phyloP scores from a whole-genome alignment of 1,284 basidiomycete genomes.

The Trametes sp. region DNA sequence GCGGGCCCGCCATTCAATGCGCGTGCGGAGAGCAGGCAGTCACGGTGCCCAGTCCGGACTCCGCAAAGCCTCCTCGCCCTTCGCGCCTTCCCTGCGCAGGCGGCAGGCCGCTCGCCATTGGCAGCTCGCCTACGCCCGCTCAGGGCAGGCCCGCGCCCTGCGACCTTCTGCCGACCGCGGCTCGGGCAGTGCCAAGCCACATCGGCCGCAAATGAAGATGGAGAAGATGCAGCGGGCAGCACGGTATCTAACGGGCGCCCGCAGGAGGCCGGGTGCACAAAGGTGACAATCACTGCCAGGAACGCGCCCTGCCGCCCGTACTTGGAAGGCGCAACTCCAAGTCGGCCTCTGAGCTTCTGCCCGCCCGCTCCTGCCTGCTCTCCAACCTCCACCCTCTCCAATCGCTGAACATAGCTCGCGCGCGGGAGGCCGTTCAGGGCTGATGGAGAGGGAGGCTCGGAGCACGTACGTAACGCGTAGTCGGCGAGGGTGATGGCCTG shows the following conservation, averaged over 20 bases:
- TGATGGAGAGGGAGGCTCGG: slow-evolving; percentile 14
- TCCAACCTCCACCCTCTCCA: neutral
- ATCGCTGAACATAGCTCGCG: neutral
- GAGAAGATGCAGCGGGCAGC: neutral
- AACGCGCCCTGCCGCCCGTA: neutral
- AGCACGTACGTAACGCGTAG: slow-evolving; percentile 27
- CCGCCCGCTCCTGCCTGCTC: neutral
- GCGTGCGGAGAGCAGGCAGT: neutral
- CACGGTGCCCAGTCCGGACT: slow-evolving; percentile 1
- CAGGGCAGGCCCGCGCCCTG: neutral
- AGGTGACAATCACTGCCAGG: neutral
- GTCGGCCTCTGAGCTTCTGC: neutral
- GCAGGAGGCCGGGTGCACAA: neutral
- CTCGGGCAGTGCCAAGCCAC: slow-evolving; percentile 3
- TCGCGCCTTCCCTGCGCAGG: neutral
- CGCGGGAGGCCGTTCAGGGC: slow-evolving; percentile 13
- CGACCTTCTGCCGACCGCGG: slow-evolving; percentile 7
- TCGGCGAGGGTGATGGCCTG: slow-evolving; percentile 10
- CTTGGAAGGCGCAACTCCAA: neutral
- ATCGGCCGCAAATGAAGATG: neutral
- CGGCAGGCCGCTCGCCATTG: neutral
- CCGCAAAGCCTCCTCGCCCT: slow-evolving; percentile 1
- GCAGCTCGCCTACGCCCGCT: neutral
- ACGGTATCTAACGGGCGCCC: slow-evolving; percentile 1
- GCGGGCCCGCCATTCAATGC: slow-evolving; percentile 17